Conservation (phyloP, 78 protist genomes). For the Monosiga brevicollis region DNA sequence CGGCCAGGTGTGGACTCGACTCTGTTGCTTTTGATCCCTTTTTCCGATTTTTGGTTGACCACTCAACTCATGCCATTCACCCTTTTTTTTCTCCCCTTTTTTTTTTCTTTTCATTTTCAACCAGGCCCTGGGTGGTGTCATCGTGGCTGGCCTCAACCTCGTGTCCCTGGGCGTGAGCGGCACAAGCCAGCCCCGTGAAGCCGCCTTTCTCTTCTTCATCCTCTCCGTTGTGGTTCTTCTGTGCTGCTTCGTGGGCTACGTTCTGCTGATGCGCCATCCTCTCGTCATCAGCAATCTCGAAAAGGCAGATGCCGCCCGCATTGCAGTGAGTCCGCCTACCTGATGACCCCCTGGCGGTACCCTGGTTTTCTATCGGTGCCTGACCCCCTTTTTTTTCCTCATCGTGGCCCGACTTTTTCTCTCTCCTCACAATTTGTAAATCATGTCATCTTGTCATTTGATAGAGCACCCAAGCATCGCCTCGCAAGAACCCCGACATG, state of each 20-base stretch:
- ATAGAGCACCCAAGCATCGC: too few relatives aligned
- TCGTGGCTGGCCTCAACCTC: not conserved
- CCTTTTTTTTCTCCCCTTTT: slow-evolving; percentile 11
- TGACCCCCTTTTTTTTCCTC: not conserved
- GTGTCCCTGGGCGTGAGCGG: not conserved
- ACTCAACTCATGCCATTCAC: not conserved
- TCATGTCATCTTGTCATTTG: too few relatives aligned
- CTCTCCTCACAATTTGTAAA: not conserved
- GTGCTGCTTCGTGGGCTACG: too few relatives aligned
- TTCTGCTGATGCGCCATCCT: too few relatives aligned
- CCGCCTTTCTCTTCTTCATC: not conserved
- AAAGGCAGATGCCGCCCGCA: too few relatives aligned
- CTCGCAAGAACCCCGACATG: too few relatives aligned
- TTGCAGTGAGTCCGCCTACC: too few relatives aligned
- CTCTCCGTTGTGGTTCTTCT: not conserved
- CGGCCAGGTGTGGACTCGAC: slow-evolving; percentile 27
- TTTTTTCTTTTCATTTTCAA: not conserved
- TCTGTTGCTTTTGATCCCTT: not conserved
- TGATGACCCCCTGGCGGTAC: too few relatives aligned
- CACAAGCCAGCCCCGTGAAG: not conserved
- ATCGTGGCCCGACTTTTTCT: not conserved
- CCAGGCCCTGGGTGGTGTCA: slow-evolving; percentile 10
- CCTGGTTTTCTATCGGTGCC: too few relatives aligned
- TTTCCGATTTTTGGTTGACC: not conserved
- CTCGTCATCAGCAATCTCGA: too few relatives aligned